Evolutionary conservation across 805 yeast species (phyloP), one percentile per base, ranked within the genome.

Genomic region (Candida berthetii): DNA sequence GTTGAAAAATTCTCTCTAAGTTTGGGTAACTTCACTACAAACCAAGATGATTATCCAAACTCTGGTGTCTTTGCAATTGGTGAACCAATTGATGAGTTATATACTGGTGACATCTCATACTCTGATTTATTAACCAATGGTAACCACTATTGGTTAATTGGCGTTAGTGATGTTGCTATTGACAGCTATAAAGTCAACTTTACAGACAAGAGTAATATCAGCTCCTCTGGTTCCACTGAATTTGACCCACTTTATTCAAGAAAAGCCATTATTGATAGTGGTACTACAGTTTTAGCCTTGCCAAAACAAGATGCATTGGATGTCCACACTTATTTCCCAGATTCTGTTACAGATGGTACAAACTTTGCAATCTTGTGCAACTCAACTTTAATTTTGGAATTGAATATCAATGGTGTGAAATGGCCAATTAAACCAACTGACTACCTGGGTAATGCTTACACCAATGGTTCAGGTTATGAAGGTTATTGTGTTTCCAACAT

Each of bases 401-500:
- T 81, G 31, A 60, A 60, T 19, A 62, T 80, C 37, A 71, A 63
- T 20, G 72, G 68, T 15, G 50, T 55, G n/a, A 62, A 64, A 35
- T 76, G 77, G 71, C 53, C 72, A 10, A 53, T 76, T 20, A 42
- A 64, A 2, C 62, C 80, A 1, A 43, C 49, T 1, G 65, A 64
- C 37, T 79, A 78, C 55, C 48, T 76, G 36, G 85, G 84, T 6
- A 56, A 63, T 11, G 66, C 64, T 16, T 76, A 78, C 52, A 39
- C 68, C 2, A 42, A 50, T 4, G 44, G 47, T 31, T 59, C 69
- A 0, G 55, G 48, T 0, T 66, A 72, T 42, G 28, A 48, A 16
- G 80, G 82, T 0, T 69, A 72, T 52, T 81, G 88, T 64, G 78
- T 80, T 11, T 75, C 84, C 7, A 80, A 78, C 50, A 68, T 80